Evolutionary conservation across 768 basidiomycete genomes (phyloP), one percentile per base, ranked within the genome.

Genomic region (Tylopilus cervinicoccineus): DNA sequence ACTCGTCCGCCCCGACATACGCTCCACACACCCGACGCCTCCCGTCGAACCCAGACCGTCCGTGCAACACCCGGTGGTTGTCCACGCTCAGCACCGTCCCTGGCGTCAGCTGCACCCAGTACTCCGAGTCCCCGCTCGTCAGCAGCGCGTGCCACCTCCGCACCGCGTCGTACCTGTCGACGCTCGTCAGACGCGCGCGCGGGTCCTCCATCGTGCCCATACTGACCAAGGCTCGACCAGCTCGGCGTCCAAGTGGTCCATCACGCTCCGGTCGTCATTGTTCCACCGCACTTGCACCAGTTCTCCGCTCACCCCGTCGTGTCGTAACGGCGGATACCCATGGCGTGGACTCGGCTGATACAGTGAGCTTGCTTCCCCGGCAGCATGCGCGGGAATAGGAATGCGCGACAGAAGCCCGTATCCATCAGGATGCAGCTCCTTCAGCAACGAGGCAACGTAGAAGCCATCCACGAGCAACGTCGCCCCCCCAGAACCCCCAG

Each of bases 401-500:
- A 90, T 66, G 10, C 72, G 68, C 1, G 90, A 81, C 11, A 98
- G 76, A 6, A 88, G 66, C 5, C 70, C 68, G 67, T 93, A 93
- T 3, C 77, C 76, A 0, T 79, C 73, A 0, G 93, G 91, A 58
- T 92, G 72, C 20, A 84, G 72, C 45, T 83, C 77, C 42, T 81
- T 80, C 19, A 98, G 76, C 46, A 89, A 75, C 1, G 84, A 83
- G 2, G 95, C 94, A 45, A 84, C 86, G 62, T 94, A 88, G 74
- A 96, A 96, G 22, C 92, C 94, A 61, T 99, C 95, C 13, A 97
- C 92, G 36, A 98, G 84, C n/a, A 97, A 76, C 4, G 90, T 90
- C 4, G 83, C 76, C 14, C 95, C 95, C 2, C 95, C 95, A 13
- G 76, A 74, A 17, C 93, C 93, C 2, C 82, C 80, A 3, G 83